Percentiles rank a stretch among this genome's conserved stretches.
Conservation (phyloP, 441 rosid genomes). For the Aleurites moluccanus region DNA sequence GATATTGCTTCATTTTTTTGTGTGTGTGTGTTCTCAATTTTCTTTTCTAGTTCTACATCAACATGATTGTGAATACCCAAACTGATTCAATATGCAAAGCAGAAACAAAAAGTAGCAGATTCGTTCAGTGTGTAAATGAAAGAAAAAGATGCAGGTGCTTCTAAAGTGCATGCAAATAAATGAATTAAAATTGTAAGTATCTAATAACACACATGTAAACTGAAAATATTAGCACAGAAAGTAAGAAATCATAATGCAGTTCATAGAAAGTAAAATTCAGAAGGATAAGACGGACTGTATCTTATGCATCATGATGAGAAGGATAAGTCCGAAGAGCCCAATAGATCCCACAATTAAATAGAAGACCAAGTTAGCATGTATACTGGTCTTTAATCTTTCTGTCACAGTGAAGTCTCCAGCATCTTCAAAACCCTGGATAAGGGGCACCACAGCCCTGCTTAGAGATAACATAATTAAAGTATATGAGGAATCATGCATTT, state of each 20-base stretch:
- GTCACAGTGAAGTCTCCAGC: constrained; percentile 92
- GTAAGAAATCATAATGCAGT: constrained; percentile 5
- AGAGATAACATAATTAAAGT: constrained; percentile 49
- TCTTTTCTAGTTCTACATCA: too few species aligned
- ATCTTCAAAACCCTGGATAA: constrained; percentile 99
- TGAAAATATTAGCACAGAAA: constrained; percentile 15
- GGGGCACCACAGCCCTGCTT: constrained; percentile 99
- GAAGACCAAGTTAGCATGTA: constrained; percentile 86
- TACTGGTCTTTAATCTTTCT: constrained; percentile 88
- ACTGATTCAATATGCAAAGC: constrained; percentile 12
- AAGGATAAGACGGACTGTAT: constrained; percentile 41
- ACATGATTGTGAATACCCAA: not conserved
- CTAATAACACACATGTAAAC: constrained; percentile 10
- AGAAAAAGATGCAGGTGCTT: constrained; percentile 1
- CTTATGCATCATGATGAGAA: constrained; percentile 69
- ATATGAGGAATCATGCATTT: constrained; percentile 44
- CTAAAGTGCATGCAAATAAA: constrained; percentile 3
- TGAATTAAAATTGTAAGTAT: constrained; percentile 1
- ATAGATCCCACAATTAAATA: constrained; percentile 83
- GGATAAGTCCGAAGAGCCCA: constrained; percentile 89
- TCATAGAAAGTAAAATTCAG: constrained; percentile 18
- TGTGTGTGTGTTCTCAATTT: too few species aligned
- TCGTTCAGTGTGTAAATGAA: not conserved
- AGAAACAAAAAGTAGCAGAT: not conserved
- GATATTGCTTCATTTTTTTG: too few species aligned